Evolutionary conservation across 2,329 filamentous ascomycete genomes (phyloP).

Genomic region (Sporothrix pseudoabietina): DNA sequence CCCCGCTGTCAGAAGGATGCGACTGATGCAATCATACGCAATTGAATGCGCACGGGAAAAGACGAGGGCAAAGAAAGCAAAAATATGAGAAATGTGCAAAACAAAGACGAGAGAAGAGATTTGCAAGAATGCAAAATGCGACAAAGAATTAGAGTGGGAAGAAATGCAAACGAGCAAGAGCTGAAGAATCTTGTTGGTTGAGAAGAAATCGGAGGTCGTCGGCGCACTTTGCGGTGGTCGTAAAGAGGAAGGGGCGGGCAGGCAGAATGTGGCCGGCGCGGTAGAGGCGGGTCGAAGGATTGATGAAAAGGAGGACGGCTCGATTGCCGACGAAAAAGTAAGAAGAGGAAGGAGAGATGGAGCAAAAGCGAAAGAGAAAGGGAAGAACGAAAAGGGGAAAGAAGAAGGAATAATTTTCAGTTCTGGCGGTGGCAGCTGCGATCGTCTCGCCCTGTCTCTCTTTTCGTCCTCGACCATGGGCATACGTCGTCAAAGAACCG

Average conservation of each 20-base stretch:
- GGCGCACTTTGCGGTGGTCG: conserved; percentile 8
- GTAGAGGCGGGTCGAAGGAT: conserved; percentile 1
- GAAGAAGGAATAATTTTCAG: not conserved
- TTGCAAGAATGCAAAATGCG: not conserved
- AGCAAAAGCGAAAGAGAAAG: not conserved
- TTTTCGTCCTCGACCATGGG: not conserved
- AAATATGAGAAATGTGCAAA: not conserved
- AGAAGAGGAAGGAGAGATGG: conserved; percentile 4
- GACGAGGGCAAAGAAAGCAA: not conserved
- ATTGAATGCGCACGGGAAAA: not conserved
- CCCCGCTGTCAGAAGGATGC: conserved; percentile 11
- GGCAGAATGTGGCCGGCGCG: not conserved
- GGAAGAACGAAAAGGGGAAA: conserved; percentile 1
- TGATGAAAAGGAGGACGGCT: not conserved
- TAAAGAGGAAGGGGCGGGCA: not conserved
- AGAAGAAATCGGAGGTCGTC: conserved; percentile 14
- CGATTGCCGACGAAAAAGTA: not conserved
- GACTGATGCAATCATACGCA: conserved; percentile 9
- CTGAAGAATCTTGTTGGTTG: not conserved
- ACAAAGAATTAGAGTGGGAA: not conserved
- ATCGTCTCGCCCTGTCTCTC: conserved; percentile 24
- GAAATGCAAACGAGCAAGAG: not conserved
- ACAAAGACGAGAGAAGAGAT: not conserved
- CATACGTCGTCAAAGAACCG: conserved; percentile 22
- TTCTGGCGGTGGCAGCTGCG: conserved; percentile 27